A percentile compares a stretch with the other conserved stretches of the same genome.
These are phyloP conservation scores for Rosellinia necatrix DNA, from an alignment of 2,329 filamentous ascomycete species.

Conservation along the genomic window DNA sequence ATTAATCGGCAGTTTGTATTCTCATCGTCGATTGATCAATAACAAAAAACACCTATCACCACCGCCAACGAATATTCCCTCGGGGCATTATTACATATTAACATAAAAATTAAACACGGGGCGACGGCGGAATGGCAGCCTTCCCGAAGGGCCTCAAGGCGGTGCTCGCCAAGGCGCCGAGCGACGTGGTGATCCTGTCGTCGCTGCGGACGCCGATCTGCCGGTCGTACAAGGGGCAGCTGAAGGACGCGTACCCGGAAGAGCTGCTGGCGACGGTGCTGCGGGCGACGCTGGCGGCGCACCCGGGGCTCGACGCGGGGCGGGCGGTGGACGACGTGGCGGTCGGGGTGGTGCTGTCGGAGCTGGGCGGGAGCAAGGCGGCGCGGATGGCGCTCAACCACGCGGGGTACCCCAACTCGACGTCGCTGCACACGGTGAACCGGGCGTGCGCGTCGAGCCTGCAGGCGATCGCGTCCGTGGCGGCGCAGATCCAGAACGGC, in stretches of 20 bases:
- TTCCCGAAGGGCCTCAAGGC: conserved; percentile 70
- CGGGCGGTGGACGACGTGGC: conserved; percentile 77
- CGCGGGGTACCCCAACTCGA: conserved; percentile 73
- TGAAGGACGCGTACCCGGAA: conserved; percentile 89
- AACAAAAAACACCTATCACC: too few species aligned
- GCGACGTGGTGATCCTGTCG: conserved; percentile 86
- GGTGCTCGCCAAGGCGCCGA: conserved; percentile 77
- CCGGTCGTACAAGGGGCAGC: conserved; percentile 78
- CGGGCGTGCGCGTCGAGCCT: conserved; percentile 82
- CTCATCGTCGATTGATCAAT: too few species aligned
- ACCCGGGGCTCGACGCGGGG: conserved; percentile 72
- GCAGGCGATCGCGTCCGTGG: conserved; percentile 75
- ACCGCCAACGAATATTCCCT: too few species aligned
- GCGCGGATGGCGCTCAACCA: conserved; percentile 90
- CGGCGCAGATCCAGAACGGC: conserved; percentile 75
- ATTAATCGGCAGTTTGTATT: too few species aligned
- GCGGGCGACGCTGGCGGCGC: conserved; percentile 70
- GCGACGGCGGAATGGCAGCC: conserved; percentile 28
- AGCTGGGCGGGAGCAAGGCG: conserved; percentile 88
- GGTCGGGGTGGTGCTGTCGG: conserved; percentile 86
- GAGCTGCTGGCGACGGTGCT: conserved; percentile 75
- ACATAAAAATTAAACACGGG: too few species aligned
- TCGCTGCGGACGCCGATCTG: conserved; percentile 88
- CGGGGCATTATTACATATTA: too few species aligned
- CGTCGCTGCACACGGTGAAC: conserved; percentile 85